These are phyloP conservation scores for Trametes gibbosa DNA, from an alignment of 768 basidiomycete species.

Conservation along the genomic window DNA sequence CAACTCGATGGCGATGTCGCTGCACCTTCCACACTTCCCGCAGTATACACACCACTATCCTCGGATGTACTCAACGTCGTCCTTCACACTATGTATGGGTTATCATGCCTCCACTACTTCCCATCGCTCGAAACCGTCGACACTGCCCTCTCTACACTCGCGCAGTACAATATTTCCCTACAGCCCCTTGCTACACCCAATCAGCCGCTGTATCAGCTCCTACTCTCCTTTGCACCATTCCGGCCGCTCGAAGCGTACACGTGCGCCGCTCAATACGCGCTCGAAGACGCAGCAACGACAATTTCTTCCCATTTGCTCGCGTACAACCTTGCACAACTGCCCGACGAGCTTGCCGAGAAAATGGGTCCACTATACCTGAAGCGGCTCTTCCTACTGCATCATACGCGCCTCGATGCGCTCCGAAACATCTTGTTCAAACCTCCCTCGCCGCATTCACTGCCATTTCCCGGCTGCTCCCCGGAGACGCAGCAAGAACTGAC, in stretches of 20 bases:
- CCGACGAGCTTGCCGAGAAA: constrained; percentile 35
- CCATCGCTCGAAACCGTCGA: constrained; percentile 29
- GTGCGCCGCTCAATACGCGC: constrained; percentile 34
- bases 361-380: constrained; percentile 44
- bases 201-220: constrained; percentile 32
- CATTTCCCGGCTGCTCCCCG: constrained; percentile 18
- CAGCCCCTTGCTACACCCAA: constrained; percentile 25
- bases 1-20: too few species aligned
- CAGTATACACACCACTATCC: constrained; percentile 24
- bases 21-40: neutral
- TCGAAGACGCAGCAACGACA: constrained; percentile 38
- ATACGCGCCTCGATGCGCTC: constrained; percentile 35
- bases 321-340: constrained; percentile 32
- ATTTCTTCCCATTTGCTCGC: constrained; percentile 40
- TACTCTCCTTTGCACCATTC: constrained; percentile 35
- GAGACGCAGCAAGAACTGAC: constrained; percentile 24
- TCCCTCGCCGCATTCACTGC: constrained; percentile 25
- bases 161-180: constrained; percentile 27
- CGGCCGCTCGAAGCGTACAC: constrained; percentile 41
- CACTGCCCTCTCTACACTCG: constrained; percentile 24
- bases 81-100: constrained; percentile 33
- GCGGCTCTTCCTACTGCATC: constrained; percentile 38
- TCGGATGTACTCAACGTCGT: constrained; percentile 33
- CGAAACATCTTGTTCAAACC: constrained; percentile 28
- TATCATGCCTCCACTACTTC: constrained; percentile 27